A percentile compares a stretch with the other conserved stretches of the same genome.
phyloP scores from a whole-genome alignment of 2,329 filamentous ascomycete genomes.

The Colletotrichum brevisporum region DNA sequence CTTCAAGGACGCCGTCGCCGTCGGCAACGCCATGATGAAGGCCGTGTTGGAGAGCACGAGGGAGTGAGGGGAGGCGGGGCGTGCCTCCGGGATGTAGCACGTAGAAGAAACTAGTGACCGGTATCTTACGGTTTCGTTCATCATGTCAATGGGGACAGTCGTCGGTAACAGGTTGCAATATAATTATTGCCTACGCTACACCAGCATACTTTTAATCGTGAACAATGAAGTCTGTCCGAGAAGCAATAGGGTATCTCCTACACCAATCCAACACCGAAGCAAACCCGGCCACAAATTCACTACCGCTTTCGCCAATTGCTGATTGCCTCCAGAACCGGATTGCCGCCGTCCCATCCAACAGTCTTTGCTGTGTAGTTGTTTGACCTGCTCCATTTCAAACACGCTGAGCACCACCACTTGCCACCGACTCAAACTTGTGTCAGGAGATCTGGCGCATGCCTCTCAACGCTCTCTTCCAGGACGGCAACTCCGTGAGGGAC shows the following conservation, averaged over 20 bases:
- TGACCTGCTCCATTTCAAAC: neutral
- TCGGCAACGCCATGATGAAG: conserved; percentile 98
- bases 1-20: conserved; percentile 86
- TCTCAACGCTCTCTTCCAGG: conserved; percentile 68
- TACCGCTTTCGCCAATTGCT: neutral
- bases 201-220: neutral
- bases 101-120: too few relatives aligned
- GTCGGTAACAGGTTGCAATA: neutral
- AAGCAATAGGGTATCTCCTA: conserved; percentile 16
- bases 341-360: neutral
- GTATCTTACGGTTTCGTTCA: too few relatives aligned
- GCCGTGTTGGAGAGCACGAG: conserved; percentile 88
- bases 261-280: conserved; percentile 24
- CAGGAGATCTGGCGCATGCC: conserved; percentile 60
- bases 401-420: neutral
- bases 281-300: neutral
- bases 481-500: conserved; percentile 68
- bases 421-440: conserved; percentile 46
- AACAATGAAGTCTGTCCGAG: conserved; percentile 8
- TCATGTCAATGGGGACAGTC: too few relatives aligned
- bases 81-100: too few relatives aligned
- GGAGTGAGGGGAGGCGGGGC: conserved; percentile 19
- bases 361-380: neutral
- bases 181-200: conserved; percentile 1
- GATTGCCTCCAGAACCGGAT: neutral